Percentiles rank a stretch among this genome's conserved stretches.
phyloP scores from a whole-genome alignment of 2,329 filamentous ascomycete genomes.

The Pezicula carpinea region DNA sequence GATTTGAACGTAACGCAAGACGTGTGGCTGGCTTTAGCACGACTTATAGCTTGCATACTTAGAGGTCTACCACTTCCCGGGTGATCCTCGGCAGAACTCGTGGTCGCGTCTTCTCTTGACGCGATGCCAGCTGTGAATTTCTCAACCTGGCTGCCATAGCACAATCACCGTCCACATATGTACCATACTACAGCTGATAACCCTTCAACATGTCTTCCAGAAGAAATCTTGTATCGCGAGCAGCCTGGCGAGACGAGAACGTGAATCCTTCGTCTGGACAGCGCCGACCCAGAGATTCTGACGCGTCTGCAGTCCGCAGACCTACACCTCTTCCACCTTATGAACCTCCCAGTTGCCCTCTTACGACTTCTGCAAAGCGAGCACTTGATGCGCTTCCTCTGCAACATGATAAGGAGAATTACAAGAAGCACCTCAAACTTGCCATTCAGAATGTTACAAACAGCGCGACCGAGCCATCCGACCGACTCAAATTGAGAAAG shows the following conservation, averaged over 20 bases:
- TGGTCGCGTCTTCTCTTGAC: too few species aligned
- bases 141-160: background rate
- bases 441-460: constrained; percentile 42
- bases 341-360: constrained; percentile 45
- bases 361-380: constrained; percentile 41
- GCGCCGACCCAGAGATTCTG: constrained; percentile 7
- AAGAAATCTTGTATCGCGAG: constrained; percentile 16
- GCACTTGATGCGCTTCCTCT: constrained; percentile 40
- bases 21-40: too few species aligned
- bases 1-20: too few species aligned
- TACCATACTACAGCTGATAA: background rate
- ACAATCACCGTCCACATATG: background rate
- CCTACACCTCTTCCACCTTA: constrained; percentile 41
- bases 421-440: constrained; percentile 43
- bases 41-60: too few species aligned
- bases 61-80: too few species aligned
- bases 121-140: background rate
- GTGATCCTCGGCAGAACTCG: too few species aligned
- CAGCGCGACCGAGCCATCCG: constrained; percentile 50
- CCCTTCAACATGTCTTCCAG: constrained; percentile 15
- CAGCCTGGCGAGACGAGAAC: constrained; percentile 10
- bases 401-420: constrained; percentile 34
- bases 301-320: constrained; percentile 6
- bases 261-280: constrained; percentile 16
- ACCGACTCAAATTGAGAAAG: constrained; percentile 36